These are phyloP conservation scores for Astrothelium subdiscretum DNA, from an alignment of 495 filamentous ascomycete genomes.

Conservation along the genomic window DNA sequence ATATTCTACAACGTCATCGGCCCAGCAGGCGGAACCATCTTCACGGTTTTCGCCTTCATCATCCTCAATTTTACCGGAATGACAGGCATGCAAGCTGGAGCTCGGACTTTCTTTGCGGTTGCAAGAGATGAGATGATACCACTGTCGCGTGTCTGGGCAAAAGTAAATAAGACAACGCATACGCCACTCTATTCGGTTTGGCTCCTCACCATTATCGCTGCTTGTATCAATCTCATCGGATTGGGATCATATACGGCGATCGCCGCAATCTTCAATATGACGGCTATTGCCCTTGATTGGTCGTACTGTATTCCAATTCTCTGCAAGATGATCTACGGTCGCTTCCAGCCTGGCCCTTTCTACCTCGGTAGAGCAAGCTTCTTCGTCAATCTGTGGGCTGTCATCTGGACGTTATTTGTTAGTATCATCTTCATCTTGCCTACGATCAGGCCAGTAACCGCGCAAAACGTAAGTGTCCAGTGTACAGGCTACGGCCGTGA, in stretches of 20 bases:
- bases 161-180: conserved; percentile 38
- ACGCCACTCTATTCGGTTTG: conserved; percentile 52
- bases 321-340: conserved; percentile 47
- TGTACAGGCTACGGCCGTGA: background rate
- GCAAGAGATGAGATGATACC: conserved; percentile 49
- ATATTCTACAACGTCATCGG: conserved; percentile 54
- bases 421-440: conserved; percentile 51
- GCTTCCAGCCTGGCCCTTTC: conserved; percentile 50
- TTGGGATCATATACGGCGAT: conserved; percentile 51
- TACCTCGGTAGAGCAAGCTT: conserved; percentile 39
- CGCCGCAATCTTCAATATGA: conserved; percentile 50
- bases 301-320: conserved; percentile 50
- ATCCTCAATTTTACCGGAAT: conserved; percentile 49
- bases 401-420: conserved; percentile 50
- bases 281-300: conserved; percentile 52
- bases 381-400: conserved; percentile 42
- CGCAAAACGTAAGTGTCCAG: conserved; percentile 27
- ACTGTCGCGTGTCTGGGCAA: conserved; percentile 42
- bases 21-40: conserved; percentile 45
- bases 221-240: conserved; percentile 51
- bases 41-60: conserved; percentile 46
- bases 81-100: conserved; percentile 50
- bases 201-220: conserved; percentile 43
- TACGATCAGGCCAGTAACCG: conserved; percentile 40
- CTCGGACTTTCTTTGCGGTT: conserved; percentile 50